Base-by-base conservation (phyloP, 2,329 filamentous ascomycete species). In the Pseudovirgaria hyperparasitica region DNA sequence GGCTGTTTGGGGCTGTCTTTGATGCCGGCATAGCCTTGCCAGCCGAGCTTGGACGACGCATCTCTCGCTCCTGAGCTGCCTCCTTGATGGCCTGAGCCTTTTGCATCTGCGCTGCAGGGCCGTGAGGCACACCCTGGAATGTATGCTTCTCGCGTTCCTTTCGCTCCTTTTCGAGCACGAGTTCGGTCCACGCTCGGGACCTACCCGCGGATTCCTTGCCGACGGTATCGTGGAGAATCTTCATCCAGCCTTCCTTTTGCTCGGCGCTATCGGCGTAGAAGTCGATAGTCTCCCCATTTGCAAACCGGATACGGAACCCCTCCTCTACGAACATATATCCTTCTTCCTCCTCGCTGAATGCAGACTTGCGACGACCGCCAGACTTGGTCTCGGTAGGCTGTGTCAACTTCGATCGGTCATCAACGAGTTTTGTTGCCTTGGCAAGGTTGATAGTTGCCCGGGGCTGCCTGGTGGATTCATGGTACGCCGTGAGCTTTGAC, bases 321-420 rank as follows among this genome's bases (percentile, higher is more conserved):
- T 98, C 90, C 54, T 98, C 90, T 28, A 98, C 87, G 52, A 98
- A 98, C 81, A 94, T 93, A 63, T 98, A 98, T 22, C 90, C 90
- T 51, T 98, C 90, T 57, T 98, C 90, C 39, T 98, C 90, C 55
- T 96, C 90, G 2, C 87, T 86, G 53, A 98, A 98, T 8, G 82
- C 90, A 18, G 86, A 94, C 53, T 92, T 85, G 30, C 90, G 79
- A 22, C 90, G 79, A 41, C 74, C 76, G 30, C 84, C 82, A 37
- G 70, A 71, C 48, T 76, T 81, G 31, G 77, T 79, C 47, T 51
- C 49, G 1, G 92, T 82, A 40, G 82, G 85, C 45, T 93, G 80
- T 5, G 77, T 82, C 25, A 98, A 64, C 12, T 81, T 68, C 12
- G 75, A 75, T 31, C 84, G 81, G 52, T 98, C 90, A 48, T 98